Evolutionary conservation across 371 early-diverging fungal genomes (phyloP), one percentile per base, ranked within the genome.

Genomic region (Blastocladiella emersonii): DNA sequence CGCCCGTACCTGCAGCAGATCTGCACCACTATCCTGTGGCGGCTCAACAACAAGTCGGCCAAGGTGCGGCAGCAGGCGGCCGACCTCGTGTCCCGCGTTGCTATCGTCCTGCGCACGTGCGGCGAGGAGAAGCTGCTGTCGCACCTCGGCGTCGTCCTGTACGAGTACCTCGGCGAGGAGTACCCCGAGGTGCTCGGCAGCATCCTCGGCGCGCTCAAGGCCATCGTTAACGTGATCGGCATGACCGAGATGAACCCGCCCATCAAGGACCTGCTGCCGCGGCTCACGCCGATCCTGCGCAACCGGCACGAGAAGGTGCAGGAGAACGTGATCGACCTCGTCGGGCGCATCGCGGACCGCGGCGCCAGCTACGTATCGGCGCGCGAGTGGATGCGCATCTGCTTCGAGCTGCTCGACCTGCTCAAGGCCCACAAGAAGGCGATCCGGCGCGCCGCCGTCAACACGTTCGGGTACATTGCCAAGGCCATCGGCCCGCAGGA

Each of bases 401-500:
- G 96, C 67, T 97, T 97, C 69, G 97, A 95, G 71, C 76, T 98
- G 51, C 78, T 97, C 51, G 99, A 97, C 71, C 81, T 94, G 74
- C 78, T 98, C 56, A 92, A 93, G 69, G 95, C 98, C 1, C 94
- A 92, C 78, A 90, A 89, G 70, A 95, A 89, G 77, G 91, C 89
- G 45, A 95, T 93, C 70, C 89, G 97, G 36, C 86, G 95, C 63
- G 93, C 95, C 0, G 88, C 95, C 17, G 92, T 95, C 68, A 93
- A 89, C 74, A 98, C 96, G 0, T 93, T 98, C 74, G 98, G 97
- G 63, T 94, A 93, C 71, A 96, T 98, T 72, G 95, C 99, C 68
- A 91, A 91, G 71, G 97, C 96, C n/a, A 95, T 98, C 71, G 98
- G 98, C 27, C 98, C 98, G 5, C 99, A 98, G 73, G 98, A 98